Evolutionary conservation across 495 filamentous ascomycete genomes (phyloP).

Genomic region (Pyrenopolyporus hunteri): DNA sequence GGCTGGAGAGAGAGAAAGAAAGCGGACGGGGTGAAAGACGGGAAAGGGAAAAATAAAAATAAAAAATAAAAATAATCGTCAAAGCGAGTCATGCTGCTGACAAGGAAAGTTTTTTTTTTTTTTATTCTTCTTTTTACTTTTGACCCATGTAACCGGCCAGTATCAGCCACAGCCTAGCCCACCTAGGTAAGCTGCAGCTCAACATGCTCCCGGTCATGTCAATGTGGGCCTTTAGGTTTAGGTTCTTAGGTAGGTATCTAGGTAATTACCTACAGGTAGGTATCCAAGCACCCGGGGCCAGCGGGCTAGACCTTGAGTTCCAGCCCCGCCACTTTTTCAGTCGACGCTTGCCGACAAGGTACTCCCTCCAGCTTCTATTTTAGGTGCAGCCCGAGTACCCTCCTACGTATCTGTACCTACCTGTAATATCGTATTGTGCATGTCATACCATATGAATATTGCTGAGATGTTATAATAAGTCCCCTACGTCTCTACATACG

Average conservation of each 20-base stretch:
- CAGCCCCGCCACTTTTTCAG: background rate
- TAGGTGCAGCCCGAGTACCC: background rate
- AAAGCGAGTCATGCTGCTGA: constrained; percentile 32
- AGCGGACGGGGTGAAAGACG: constrained; percentile 40
- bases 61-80: constrained; percentile 20
- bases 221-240: too few relatives aligned
- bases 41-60: background rate
- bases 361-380: background rate
- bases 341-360: background rate
- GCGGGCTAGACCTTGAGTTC: background rate
- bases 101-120: constrained; percentile 23
- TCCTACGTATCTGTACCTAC: background rate
- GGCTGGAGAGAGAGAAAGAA: constrained; percentile 41
- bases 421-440: too few relatives aligned
- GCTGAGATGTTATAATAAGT: too few relatives aligned
- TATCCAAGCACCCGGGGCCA: background rate
- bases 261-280: background rate
- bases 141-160: constrained; percentile 8
- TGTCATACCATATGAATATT: too few relatives aligned
- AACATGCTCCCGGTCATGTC: too few relatives aligned
- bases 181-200: too few relatives aligned
- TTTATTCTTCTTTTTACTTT: too few relatives aligned
- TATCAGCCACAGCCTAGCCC: constrained; percentile 24
- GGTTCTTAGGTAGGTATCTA: background rate
- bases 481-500: too few relatives aligned